These are phyloP conservation scores for Hymenoscyphus fructigenus DNA, from an alignment of 2,329 filamentous ascomycete species.

Conservation along the genomic window DNA sequence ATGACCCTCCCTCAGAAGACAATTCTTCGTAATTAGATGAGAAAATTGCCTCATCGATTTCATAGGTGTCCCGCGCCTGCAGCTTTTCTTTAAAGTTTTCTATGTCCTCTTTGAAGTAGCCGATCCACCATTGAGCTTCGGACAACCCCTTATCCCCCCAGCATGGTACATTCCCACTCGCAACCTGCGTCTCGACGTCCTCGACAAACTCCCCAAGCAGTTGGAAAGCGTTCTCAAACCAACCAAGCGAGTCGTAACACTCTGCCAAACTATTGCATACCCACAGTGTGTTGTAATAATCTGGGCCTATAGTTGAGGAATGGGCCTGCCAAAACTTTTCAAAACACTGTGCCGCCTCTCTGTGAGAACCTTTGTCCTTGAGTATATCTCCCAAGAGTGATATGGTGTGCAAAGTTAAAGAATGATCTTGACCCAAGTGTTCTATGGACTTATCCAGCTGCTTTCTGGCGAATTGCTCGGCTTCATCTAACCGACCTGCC, in stretches of 20 bases:
- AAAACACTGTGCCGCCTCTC: not conserved
- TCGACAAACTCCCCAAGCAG: not conserved
- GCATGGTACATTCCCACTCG: not conserved
- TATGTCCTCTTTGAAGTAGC: not conserved
- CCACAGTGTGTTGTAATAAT: not conserved
- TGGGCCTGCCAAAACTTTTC: not conserved
- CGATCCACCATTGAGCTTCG: not conserved
- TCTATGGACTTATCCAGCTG: not conserved
- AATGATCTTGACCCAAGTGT: not conserved
- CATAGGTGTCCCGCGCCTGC: not conserved
- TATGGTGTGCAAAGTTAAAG: not conserved
- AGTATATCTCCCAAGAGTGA: not conserved
- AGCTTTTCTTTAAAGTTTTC: not conserved
- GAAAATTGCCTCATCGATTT: not conserved
- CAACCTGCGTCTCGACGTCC: not conserved
- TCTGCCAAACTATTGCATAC: not conserved
- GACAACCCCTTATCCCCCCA: not conserved
- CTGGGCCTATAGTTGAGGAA: not conserved
- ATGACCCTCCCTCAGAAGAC: not conserved
- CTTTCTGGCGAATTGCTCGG: not conserved
- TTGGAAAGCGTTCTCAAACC: not conserved
- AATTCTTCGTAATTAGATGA: not conserved
- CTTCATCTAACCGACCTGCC: not conserved
- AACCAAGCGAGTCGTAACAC: not conserved
- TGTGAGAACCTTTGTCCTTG: not conserved